These are phyloP conservation scores for Ustilago shanxiensis DNA, from an alignment of 1,284 basidiomycete genomes.

Conservation along the genomic window DNA sequence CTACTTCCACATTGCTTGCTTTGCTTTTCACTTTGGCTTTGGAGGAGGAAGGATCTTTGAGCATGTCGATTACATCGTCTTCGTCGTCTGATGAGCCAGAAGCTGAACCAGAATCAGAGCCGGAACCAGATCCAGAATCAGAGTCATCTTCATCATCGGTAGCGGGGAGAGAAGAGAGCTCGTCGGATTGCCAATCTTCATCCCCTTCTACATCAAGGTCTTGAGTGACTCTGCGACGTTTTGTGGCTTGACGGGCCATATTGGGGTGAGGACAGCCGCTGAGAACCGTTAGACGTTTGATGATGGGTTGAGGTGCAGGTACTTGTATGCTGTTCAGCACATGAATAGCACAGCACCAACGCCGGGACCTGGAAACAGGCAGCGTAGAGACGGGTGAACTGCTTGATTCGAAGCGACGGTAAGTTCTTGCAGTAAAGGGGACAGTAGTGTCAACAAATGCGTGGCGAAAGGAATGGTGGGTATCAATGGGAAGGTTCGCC, in stretches of 20 bases:
- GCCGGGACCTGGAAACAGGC: not conserved
- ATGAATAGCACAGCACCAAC: not conserved
- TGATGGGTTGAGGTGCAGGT: not conserved
- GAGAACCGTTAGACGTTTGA: not conserved
- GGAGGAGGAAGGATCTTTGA: slow-evolving; percentile 15
- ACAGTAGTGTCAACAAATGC: not conserved
- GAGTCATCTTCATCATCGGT: slow-evolving; percentile 32
- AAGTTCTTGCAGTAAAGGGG: too few relatives aligned
- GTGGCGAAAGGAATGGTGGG: not conserved
- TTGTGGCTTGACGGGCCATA: slow-evolving; percentile 37
- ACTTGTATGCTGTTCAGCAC: not conserved
- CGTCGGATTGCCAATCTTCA: slow-evolving; percentile 49
- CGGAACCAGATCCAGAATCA: slow-evolving; percentile 13
- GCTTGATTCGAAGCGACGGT: too few relatives aligned
- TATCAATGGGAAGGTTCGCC: slow-evolving; percentile 3
- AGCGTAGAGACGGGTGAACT: too few relatives aligned
- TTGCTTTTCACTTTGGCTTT: slow-evolving; percentile 7
- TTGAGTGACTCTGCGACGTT: slow-evolving; percentile 33
- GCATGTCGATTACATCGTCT: slow-evolving; percentile 42
- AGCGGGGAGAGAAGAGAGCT: slow-evolving; percentile 44
- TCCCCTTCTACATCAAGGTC: slow-evolving; percentile 43
- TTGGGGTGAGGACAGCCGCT: not conserved
- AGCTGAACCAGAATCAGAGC: slow-evolving; percentile 16
- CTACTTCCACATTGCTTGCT: slow-evolving; percentile 24
- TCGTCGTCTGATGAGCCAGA: slow-evolving; percentile 37